Evolutionary conservation across 2,329 filamentous ascomycete species (phyloP).

Genomic region (Xylariaceae sp.): DNA sequence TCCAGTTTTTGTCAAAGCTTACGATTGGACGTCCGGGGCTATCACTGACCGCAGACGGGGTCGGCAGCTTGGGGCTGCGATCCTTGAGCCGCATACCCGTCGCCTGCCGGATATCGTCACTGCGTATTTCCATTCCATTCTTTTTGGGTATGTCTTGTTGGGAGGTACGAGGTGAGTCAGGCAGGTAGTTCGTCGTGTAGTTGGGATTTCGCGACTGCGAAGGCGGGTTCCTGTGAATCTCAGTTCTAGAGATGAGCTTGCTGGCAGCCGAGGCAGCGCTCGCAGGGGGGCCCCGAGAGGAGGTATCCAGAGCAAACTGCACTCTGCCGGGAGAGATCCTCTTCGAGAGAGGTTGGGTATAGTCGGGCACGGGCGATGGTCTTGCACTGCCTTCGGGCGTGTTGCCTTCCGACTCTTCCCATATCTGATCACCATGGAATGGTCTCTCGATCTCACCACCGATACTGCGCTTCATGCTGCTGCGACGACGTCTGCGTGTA

Average conservation of each 20-base stretch:
- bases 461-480: constrained; percentile 63
- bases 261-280: constrained; percentile 35
- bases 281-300: constrained; percentile 36
- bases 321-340: constrained; percentile 62
- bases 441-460: constrained; percentile 62
- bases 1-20: constrained; percentile 87
- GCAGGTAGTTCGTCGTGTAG: constrained; percentile 64
- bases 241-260: constrained; percentile 49
- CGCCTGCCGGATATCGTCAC: constrained; percentile 82
- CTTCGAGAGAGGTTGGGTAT: constrained; percentile 49
- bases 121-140: constrained; percentile 75
- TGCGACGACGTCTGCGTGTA: constrained; percentile 49
- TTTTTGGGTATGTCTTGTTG: constrained; percentile 53
- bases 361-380: constrained; percentile 20
- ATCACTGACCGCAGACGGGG: constrained; percentile 86
- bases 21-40: constrained; percentile 88
- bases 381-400: constrained; percentile 29
- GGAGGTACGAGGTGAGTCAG: constrained; percentile 31
- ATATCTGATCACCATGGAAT: constrained; percentile 76
- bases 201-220: constrained; percentile 74
- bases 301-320: constrained; percentile 44
- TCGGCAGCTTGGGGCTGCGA: constrained; percentile 79
- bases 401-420: constrained; percentile 71
- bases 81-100: constrained; percentile 86
- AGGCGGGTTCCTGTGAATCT: constrained; percentile 81